phyloP scores from a whole-genome alignment of 2,329 filamentous ascomycete species.

The Cladophialophora carrionii region DNA sequence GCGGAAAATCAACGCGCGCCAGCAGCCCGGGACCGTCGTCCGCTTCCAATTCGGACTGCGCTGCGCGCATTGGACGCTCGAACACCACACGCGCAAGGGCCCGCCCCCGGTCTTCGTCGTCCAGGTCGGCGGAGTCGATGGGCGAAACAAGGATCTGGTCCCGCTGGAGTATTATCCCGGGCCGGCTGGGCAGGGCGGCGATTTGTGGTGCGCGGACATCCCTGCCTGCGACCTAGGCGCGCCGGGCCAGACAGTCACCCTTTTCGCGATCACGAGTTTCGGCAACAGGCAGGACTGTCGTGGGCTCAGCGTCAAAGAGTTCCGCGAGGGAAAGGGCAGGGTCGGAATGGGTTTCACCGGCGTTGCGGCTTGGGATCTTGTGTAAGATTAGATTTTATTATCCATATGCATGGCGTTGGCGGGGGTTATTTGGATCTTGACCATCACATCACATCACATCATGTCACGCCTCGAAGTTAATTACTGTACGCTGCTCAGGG shows the following conservation, averaged over 20 bases:
- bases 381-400: conserved; percentile 34
- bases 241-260: conserved; percentile 68
- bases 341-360: conserved; percentile 55
- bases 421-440: neutral
- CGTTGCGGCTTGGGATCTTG: conserved; percentile 60
- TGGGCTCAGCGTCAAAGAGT: conserved; percentile 56
- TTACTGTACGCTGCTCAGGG: neutral
- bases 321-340: conserved; percentile 52
- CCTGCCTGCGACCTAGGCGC: conserved; percentile 64
- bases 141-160: conserved; percentile 67
- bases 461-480: neutral
- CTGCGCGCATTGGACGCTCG: conserved; percentile 82
- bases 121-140: conserved; percentile 67
- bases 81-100: conserved; percentile 64
- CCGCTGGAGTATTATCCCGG: conserved; percentile 62
- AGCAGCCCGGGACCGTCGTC: conserved; percentile 56
- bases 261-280: conserved; percentile 64
- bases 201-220: conserved; percentile 81
- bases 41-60: conserved; percentile 79
- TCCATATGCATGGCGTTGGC: conserved; percentile 12
- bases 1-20: conserved; percentile 63
- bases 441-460: too few species aligned
- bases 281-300: conserved; percentile 55
- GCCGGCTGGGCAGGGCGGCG: conserved; percentile 65
- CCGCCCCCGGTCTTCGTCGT: conserved; percentile 72